phyloP scores from a whole-genome alignment of 1,284 basidiomycete genomes.

The Heimioporus punctisporus region DNA sequence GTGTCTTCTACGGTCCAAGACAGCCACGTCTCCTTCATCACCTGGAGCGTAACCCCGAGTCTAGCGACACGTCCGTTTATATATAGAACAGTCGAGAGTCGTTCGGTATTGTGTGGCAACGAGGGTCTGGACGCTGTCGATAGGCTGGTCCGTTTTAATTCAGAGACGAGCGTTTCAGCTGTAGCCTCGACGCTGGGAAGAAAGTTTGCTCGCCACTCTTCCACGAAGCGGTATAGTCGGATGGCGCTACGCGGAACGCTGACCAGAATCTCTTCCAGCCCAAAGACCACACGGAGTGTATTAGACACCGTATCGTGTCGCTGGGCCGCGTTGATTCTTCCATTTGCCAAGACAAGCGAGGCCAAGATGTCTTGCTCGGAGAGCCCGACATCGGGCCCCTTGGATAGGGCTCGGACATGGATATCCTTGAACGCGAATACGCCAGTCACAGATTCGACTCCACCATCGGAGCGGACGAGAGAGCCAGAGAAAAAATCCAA shows the following conservation, averaged over 20 bases:
- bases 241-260: conserved; percentile 80
- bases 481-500: conserved; percentile 43
- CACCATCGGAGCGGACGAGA: conserved; percentile 36
- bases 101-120: conserved; percentile 26
- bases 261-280: conserved; percentile 48
- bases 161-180: conserved; percentile 63
- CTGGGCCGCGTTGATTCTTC: conserved; percentile 46
- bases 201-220: conserved; percentile 81
- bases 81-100: conserved; percentile 38
- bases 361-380: conserved; percentile 60
- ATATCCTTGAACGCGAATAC: conserved; percentile 49
- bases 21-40: conserved; percentile 86
- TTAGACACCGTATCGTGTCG: conserved; percentile 45
- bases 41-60: conserved; percentile 64
- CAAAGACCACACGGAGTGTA: conserved; percentile 44
- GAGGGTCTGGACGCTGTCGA: conserved; percentile 26
- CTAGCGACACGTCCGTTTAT: conserved; percentile 53
- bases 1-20: conserved; percentile 66
- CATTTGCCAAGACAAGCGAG: conserved; percentile 48
- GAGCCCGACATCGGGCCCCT: conserved; percentile 35
- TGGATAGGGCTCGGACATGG: conserved; percentile 60
- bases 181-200: conserved; percentile 70
- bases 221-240: conserved; percentile 72
- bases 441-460: conserved; percentile 46
- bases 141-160: conserved; percentile 46